A percentile compares a stretch with the other conserved stretches of the same genome.
These are phyloP conservation scores for Puccinia coronata DNA, from an alignment of 1,284 basidiomycete species.

Conservation along the genomic window DNA sequence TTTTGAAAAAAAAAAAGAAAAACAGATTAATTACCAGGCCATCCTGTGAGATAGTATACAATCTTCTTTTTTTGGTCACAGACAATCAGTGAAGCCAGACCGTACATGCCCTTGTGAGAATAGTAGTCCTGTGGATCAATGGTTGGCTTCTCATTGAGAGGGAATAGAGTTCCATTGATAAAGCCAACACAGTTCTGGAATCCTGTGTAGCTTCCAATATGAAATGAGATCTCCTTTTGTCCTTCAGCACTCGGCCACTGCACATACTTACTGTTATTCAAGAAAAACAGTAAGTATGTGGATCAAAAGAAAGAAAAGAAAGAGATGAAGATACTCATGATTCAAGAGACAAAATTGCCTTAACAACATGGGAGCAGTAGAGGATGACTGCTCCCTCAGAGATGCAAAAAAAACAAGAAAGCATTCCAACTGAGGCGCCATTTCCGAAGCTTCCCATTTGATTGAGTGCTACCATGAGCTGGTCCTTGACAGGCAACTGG, in stretches of 20 bases:
- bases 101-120: not conserved
- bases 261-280: not conserved
- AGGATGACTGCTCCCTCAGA: not conserved
- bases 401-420: not conserved
- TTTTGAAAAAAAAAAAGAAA: not conserved
- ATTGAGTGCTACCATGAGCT: not conserved
- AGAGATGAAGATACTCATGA: not conserved
- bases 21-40: slow-evolving; percentile 1
- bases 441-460: not conserved
- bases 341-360: slow-evolving; percentile 3
- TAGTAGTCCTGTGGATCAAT: slow-evolving; percentile 16
- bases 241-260: not conserved
- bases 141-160: not conserved
- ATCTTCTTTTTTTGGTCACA: slow-evolving; percentile 14
- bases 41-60: not conserved
- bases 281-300: not conserved
- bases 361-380: slow-evolving; percentile 15
- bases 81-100: not conserved
- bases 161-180: slow-evolving; percentile 17
- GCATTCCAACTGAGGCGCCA: not conserved
- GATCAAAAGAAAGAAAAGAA: not conserved
- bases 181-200: slow-evolving; percentile 24
- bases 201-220: not conserved
- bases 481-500: not conserved
- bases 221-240: not conserved